Conservation (phyloP, 257 asterid genomes). For the Fraxinus cuspidata region DNA sequence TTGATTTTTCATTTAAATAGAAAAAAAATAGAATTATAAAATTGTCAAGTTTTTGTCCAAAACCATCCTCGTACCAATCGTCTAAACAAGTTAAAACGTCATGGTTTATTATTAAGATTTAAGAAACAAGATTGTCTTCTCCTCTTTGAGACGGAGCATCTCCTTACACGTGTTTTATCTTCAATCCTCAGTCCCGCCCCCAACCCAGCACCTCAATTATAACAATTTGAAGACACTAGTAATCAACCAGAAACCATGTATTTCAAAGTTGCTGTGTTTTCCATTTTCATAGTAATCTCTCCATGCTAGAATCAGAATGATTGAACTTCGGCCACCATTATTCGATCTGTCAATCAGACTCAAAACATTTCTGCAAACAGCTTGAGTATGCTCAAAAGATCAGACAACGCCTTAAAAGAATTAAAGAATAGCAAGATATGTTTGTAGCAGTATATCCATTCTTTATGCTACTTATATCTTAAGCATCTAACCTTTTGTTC, state of each 20-base stretch:
- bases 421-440: too few relatives aligned
- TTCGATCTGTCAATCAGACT: not conserved
- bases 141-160: not conserved
- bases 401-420: too few relatives aligned
- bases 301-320: not conserved
- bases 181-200: not conserved
- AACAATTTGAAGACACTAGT: not conserved
- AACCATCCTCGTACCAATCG: not conserved
- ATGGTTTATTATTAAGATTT: not conserved
- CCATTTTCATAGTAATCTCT: not conserved
- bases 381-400: not conserved
- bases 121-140: not conserved
- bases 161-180: not conserved
- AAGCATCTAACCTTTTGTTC: too few relatives aligned
- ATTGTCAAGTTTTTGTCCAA: not conserved
- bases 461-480: too few relatives aligned
- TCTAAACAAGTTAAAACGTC: not conserved
- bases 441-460: too few relatives aligned
- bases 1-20: not conserved
- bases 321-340: not conserved
- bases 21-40: not conserved
- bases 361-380: not conserved
- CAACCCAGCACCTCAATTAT: not conserved
- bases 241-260: not conserved
- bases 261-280: not conserved